phyloP scores from a whole-genome alignment of 805 yeast species.

The Candida saitoana region DNA sequence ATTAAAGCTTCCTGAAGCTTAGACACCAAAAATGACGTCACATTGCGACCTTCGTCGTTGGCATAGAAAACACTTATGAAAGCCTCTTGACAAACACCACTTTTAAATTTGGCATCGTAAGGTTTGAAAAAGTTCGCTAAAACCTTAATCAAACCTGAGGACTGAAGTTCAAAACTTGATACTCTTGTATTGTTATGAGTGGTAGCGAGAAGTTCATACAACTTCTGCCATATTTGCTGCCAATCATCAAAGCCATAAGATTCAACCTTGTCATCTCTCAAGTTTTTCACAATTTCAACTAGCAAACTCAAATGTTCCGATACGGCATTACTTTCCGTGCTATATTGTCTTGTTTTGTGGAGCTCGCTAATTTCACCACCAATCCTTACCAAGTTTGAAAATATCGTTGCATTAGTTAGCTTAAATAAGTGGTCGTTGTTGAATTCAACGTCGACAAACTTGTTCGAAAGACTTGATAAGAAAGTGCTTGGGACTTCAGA shows the following conservation, averaged over 20 bases:
- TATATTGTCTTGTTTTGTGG: constrained; percentile 20
- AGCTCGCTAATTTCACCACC: constrained; percentile 24
- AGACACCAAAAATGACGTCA: constrained; percentile 41
- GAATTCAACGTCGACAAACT: constrained; percentile 29
- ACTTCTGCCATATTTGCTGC: constrained; percentile 22
- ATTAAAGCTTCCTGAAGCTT: constrained; percentile 71
- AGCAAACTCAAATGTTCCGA: constrained; percentile 17
- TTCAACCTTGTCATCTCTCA: constrained; percentile 8
- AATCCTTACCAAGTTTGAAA: constrained; percentile 12
- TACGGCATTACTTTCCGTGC: constrained; percentile 9
- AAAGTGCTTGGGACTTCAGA: not conserved
- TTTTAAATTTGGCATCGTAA: constrained; percentile 18
- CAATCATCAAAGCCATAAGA: constrained; percentile 34
- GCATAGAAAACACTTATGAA: constrained; percentile 42
- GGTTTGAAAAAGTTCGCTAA: constrained; percentile 34
- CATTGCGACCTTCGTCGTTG: constrained; percentile 18
- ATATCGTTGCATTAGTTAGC: constrained; percentile 14
- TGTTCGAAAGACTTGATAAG: constrained; percentile 16
- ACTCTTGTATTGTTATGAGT: constrained; percentile 20
- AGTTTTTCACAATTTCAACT: constrained; percentile 10
- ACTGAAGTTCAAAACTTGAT: constrained; percentile 72
- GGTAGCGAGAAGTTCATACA: constrained; percentile 16
- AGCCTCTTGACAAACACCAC: constrained; percentile 36
- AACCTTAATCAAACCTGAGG: constrained; percentile 58
- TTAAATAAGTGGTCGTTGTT: constrained; percentile 22